Evolutionary conservation across 306 rosid species (phyloP), one percentile per base, ranked within the genome.

Genomic region (Vicia villosa): DNA sequence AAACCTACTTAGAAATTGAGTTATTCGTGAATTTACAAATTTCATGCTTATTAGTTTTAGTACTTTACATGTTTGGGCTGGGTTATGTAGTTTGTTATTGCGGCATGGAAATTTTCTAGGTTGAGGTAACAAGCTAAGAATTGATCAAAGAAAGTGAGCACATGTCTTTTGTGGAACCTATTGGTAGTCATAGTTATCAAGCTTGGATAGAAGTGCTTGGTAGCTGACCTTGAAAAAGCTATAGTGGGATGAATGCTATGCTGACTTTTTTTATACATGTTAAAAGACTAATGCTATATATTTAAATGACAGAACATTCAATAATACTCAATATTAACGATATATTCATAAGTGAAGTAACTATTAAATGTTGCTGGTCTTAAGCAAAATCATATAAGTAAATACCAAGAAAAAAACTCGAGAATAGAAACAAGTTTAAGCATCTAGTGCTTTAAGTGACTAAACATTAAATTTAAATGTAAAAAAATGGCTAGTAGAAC

Each of bases 1-100:
- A 34, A 57, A 49, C 63, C 58, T 49, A 69, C 66, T 34, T n/a
- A 65, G 55, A 38, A 40, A 57, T 65, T 62, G 38, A 74, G 42
- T 32, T 14, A 5, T 38, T 61, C 12, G 9, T 76, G 36, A 46
- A 52, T 49, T 65, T 61, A 41, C 1, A 2, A 59, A 26, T 30
- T n/a, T 68, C 42, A 38, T 63, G 5, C 51, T 66, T 38, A 2
- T 37, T 46, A 16, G 41, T 45, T 3, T 36, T 45, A 21, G 41
- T 66, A 38, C 59, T 62, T 75, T 17, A 7, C 40, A 13, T 42
- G 68, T 43, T 28, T 34, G 42, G 26, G 28, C 52, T 45, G 42
- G 26, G 28, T 59, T 41, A 34, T 14, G 37, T 70, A 34, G 63
- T 8, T 11, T 17, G 62, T 63, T 24, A 17, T 43, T 38, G 58